Evolutionary conservation across 306 rosid species (phyloP), one percentile per base, ranked within the genome.

Genomic region (Crotalaria pallida): DNA sequence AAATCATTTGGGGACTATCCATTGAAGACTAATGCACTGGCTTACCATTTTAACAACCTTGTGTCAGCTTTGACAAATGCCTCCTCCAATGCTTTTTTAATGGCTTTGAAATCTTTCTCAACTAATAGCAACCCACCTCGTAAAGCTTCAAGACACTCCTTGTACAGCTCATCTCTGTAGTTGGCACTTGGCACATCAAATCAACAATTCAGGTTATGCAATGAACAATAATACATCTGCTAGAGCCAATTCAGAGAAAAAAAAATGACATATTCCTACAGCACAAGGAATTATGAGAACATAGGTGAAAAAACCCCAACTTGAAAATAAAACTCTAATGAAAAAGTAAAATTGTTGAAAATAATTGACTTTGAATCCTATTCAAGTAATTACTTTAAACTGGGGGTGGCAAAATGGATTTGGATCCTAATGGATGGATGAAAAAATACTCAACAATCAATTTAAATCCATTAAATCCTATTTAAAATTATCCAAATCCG

Each of bases 121-220:
- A 65, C 83, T 74, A 91, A 75, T 59, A 95, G 56, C 56, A 84
- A 40, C 27, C 99, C 96, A 4, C 92, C 97, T 63, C 89, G 87
- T 76, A 95, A 80, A 55, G 93, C 91, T 60, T 79, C 87, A 65
- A 87, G 43, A 80, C 92, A 89, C 81, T 89, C 97, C 65, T 91
- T 95, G 85, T 89, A 91, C 22, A 95, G 88, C 85, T 89, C 99
- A 58, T 95, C 97, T 77, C 97, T 94, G 81, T 45, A 12, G 69
- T 76, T 55, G 48, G 65, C 57, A 75, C 65, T 74, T 52, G 65
- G 58, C 41, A 65, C 41, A 77, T 40, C 63, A 80, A 75, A 77
- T 56, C 62, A 47, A 73, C 33, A 57, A 48, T 61, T 71, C 21
- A 72, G 72, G 47, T 55, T 9, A 48, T 45, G 58, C 60, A 65